Evolutionary conservation across 169 alveolate species (phyloP), one percentile per base, ranked within the genome.

Genomic region (Cryptosporidium ryanae): DNA sequence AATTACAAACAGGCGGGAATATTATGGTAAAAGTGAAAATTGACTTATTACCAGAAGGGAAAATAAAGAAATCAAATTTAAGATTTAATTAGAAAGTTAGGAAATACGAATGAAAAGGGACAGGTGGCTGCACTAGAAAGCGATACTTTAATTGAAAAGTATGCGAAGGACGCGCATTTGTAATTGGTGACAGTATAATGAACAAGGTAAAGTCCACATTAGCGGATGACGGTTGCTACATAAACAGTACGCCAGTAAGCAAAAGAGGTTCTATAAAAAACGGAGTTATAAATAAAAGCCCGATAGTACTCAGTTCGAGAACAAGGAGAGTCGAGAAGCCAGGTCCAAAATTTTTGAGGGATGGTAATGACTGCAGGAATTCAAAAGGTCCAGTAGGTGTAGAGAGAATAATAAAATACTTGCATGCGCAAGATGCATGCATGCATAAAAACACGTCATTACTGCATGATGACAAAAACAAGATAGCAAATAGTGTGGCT

Each of bases 341-440:
- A 2, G 83, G 64, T 6, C 82, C 82, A 29, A 66, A 48, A 18
- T 23, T 46, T 18, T 23, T 44, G 23, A 23, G 31, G 5, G 4
- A 38, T 2, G 27, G 27, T 6, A 52, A 52, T n/a, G 12, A 6
- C 13, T 38, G 3, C 46, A 34, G 25, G 12, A 66, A 48, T 4
- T 49, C 1, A 44, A 23, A 21, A n/a, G 49, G 49, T 23, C 15
- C 18, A 23, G 27, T 38, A 23, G 82, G 82, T 21, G 82, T 66
- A 10, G 82, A 59, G 13, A 68, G 83, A 13, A 65, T 68, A 31
- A 68, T 68, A 12, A 68, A 68, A 32, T 68, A 31, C 27, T 54
- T 68, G 15, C 66, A 68, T 68, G 83, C 66, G 50, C 83, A 65
- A 38, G 83, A 68, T 52, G 66, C 83, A 55, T 55, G 57, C 83